Percentiles rank a stretch among this genome's conserved stretches.
These are phyloP conservation scores for Cryptosporidium viatorum DNA, from an alignment of 169 alveolate species.

Conservation along the genomic window DNA sequence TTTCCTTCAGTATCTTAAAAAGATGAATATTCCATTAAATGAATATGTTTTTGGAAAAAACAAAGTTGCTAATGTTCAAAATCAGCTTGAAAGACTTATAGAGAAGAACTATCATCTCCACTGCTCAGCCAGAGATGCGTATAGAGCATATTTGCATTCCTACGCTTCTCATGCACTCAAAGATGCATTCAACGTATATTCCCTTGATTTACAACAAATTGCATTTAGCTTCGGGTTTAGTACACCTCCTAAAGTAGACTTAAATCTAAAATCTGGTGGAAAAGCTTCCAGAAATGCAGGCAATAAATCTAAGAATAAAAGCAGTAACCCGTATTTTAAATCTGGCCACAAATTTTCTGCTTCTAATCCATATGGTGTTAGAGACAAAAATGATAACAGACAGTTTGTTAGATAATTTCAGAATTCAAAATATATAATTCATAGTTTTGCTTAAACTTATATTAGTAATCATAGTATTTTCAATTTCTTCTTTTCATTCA, in stretches of 20 bases:
- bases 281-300: conserved; percentile 64
- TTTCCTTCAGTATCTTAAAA: conserved; percentile 91
- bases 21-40: conserved; percentile 92
- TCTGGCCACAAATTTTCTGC: conserved; percentile 75
- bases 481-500: not conserved
- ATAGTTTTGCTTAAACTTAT: not conserved
- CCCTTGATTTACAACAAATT: conserved; percentile 94
- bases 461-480: not conserved
- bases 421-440: not conserved
- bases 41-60: conserved; percentile 96
- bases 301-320: conserved; percentile 30
- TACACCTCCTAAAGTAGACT: conserved; percentile 96
- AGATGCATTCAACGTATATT: conserved; percentile 96
- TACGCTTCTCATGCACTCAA: conserved; percentile 95
- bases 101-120: conserved; percentile 96
- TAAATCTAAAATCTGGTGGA: conserved; percentile 88
- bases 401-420: conserved; percentile 77
- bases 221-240: conserved; percentile 95
- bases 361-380: conserved; percentile 74
- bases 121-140: conserved; percentile 97
- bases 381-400: conserved; percentile 74
- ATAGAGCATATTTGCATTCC: conserved; percentile 94
- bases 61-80: conserved; percentile 96
- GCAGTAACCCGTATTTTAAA: conserved; percentile 34
- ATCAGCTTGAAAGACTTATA: conserved; percentile 95